Evolutionary conservation across 768 basidiomycete genomes (phyloP).

Genomic region (Rhizopogon vulgaris): DNA sequence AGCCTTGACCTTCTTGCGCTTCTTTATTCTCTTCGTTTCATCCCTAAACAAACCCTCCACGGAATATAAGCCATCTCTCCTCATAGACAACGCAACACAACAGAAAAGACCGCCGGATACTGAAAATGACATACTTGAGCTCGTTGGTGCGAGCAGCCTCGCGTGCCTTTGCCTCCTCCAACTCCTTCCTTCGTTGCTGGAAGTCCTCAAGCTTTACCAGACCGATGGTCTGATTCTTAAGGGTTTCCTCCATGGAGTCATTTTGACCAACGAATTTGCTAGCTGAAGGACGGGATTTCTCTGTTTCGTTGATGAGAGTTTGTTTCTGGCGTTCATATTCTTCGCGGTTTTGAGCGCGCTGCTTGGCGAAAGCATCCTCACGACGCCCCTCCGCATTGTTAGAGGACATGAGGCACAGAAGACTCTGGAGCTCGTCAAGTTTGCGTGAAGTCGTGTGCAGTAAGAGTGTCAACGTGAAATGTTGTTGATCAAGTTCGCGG

Average conservation of each 20-base stretch:
- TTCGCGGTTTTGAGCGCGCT: conserved; percentile 73
- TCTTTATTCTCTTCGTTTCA: conserved; percentile 81
- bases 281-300: conserved; percentile 82
- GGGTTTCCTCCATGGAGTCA: conserved; percentile 89
- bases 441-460: conserved; percentile 7
- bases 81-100: conserved; percentile 6
- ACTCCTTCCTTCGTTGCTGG: conserved; percentile 77
- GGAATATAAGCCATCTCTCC: conserved; percentile 57
- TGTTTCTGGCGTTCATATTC: conserved; percentile 80
- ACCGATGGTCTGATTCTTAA: conserved; percentile 89
- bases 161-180: conserved; percentile 87
- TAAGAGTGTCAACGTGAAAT: not conserved
- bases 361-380: conserved; percentile 79
- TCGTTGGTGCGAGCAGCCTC: conserved; percentile 83
- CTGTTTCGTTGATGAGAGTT: conserved; percentile 79
- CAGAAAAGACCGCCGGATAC: conserved; percentile 18
- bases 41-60: conserved; percentile 87
- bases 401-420: conserved; percentile 48
- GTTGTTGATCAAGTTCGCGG: conserved; percentile 11
- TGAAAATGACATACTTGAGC: conserved; percentile 66
- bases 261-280: conserved; percentile 91
- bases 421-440: not conserved
- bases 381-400: conserved; percentile 81
- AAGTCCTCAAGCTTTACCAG: conserved; percentile 91
- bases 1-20: conserved; percentile 87